A percentile compares a stretch with the other conserved stretches of the same genome.
These are phyloP conservation scores for Fusarium chaquense DNA, from an alignment of 2,329 filamentous ascomycete species.

Conservation along the genomic window DNA sequence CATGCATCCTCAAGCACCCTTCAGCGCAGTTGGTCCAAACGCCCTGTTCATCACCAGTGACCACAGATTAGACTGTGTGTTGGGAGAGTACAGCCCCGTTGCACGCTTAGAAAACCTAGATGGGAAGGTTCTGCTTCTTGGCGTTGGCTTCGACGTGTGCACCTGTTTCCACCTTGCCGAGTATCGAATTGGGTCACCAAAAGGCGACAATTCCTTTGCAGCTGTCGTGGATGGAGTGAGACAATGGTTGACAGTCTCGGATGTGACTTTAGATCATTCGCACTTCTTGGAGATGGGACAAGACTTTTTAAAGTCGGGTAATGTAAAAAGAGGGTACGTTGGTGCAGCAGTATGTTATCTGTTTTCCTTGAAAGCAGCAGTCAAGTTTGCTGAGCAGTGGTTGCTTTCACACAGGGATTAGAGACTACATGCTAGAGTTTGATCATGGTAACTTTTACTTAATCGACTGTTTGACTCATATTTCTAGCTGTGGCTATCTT, in stretches of 20 bases:
- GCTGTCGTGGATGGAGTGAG: not conserved
- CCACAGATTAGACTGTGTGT: constrained; percentile 1
- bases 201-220: not conserved
- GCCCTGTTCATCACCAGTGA: not conserved
- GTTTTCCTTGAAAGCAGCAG: not conserved
- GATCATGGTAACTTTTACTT: too few species aligned
- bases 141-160: not conserved
- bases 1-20: constrained; percentile 6
- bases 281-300: not conserved
- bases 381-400: not conserved
- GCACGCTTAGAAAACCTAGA: not conserved
- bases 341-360: not conserved
- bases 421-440: too few species aligned
- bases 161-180: constrained; percentile 18
- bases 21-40: constrained; percentile 3
- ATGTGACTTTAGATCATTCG: not conserved
- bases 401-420: not conserved
- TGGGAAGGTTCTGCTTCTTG: not conserved
- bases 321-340: not conserved
- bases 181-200: not conserved
- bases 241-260: not conserved
- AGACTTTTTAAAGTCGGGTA: rapidly evolving
- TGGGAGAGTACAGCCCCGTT: not conserved
- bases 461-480: too few species aligned
- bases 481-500: too few species aligned